Evolutionary conservation across 2,329 filamentous ascomycete genomes (phyloP).

Genomic region (Fusarium sp.): DNA sequence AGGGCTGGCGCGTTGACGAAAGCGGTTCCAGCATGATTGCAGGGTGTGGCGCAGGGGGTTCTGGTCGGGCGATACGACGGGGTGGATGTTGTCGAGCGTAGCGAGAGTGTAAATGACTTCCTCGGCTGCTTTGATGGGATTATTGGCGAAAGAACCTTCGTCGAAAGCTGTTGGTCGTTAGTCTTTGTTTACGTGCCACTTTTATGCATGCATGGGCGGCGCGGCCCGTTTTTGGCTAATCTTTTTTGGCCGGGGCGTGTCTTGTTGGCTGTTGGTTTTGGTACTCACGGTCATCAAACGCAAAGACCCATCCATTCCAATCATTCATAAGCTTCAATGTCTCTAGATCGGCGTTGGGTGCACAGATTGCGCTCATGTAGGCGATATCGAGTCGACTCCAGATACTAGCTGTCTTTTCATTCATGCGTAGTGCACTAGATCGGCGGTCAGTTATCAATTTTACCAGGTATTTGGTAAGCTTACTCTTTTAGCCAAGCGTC

Average conservation of each 20-base stretch:
- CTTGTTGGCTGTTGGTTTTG: neutral
- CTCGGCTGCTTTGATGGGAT: constrained; percentile 29
- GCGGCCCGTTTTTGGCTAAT: constrained; percentile 11
- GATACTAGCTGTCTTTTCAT: constrained; percentile 20
- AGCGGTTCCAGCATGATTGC: constrained; percentile 28
- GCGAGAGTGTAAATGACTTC: constrained; percentile 28
- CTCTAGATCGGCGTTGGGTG: constrained; percentile 23
- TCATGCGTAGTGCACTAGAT: constrained; percentile 18
- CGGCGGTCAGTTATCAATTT: constrained; percentile 4
- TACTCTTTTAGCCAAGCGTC: constrained; percentile 24
- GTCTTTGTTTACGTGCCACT: constrained; percentile 1
- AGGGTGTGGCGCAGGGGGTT: constrained; percentile 23
- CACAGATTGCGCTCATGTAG: constrained; percentile 29
- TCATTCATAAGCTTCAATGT: constrained; percentile 29
- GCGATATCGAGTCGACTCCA: constrained; percentile 22
- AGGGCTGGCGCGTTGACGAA: constrained; percentile 14
- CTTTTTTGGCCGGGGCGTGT: neutral
- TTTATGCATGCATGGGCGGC: constrained; percentile 9
- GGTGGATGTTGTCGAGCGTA: constrained; percentile 24
- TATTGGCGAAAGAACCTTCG: constrained; percentile 20
- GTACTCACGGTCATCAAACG: constrained; percentile 25
- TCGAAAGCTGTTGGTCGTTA: constrained; percentile 19
- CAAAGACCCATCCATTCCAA: constrained; percentile 31
- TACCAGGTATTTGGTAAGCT: neutral
- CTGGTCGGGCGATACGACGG: constrained; percentile 9